A percentile compares a stretch with the other conserved stretches of the same genome.
phyloP scores from a whole-genome alignment of 2,329 filamentous ascomycete genomes.

The Fusarium newnesense region DNA sequence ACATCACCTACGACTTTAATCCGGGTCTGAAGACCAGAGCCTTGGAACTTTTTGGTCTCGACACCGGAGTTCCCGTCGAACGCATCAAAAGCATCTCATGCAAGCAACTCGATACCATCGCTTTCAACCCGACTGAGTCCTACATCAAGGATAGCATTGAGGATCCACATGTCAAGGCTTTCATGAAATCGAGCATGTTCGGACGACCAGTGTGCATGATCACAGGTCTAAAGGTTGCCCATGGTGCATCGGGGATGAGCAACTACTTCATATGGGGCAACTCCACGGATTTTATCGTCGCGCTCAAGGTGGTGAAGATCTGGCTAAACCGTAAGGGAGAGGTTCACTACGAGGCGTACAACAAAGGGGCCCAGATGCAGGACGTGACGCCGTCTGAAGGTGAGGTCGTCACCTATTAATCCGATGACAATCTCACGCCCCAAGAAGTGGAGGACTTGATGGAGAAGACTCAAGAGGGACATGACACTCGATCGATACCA shows the following conservation, averaged over 20 bases:
- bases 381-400: rapidly evolving
- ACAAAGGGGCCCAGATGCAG: background rate
- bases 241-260: background rate
- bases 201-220: background rate
- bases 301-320: background rate
- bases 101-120: background rate
- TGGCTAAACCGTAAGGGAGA: background rate
- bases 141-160: background rate
- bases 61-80: too few species aligned
- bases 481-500: too few species aligned
- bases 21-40: background rate
- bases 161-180: rapidly evolving
- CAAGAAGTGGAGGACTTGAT: rapidly evolving
- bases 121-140: rapidly evolving
- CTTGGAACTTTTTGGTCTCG: background rate
- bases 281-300: background rate
- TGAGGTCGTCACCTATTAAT: rapidly evolving
- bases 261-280: rapidly evolving
- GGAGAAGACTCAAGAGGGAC: too few species aligned
- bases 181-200: rapidly evolving
- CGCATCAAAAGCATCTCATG: background rate
- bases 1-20: background rate
- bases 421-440: background rate
- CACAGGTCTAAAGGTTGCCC: background rate
- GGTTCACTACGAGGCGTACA: rapidly evolving